Conservation (phyloP, 768 basidiomycete species). For the Psilocybe azurescens region DNA sequence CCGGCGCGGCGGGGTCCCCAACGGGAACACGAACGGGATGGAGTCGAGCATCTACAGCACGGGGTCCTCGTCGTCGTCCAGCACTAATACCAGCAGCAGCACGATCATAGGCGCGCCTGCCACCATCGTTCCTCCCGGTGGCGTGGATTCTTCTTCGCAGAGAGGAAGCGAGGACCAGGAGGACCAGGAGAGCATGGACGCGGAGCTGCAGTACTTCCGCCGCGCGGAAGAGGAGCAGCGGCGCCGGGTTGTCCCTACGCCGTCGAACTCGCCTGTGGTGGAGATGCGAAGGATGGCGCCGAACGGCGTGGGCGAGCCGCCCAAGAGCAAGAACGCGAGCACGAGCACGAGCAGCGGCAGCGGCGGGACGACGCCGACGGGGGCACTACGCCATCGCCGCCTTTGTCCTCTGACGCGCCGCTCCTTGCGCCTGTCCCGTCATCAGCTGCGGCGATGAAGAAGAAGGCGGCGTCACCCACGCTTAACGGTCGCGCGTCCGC, state of each 20-base stretch:
- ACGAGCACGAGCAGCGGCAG: constrained; percentile 11
- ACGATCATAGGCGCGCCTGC: constrained; percentile 25
- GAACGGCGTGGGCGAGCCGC: constrained; percentile 17
- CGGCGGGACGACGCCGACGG: constrained; percentile 16
- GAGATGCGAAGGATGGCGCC: constrained; percentile 32
- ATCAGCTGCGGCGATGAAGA: neutral
- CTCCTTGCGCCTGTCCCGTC: neutral
- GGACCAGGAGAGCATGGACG: constrained; percentile 21
- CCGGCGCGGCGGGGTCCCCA: neutral
- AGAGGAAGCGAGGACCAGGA: neutral
- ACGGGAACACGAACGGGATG: constrained; percentile 5
- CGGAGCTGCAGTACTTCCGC: constrained; percentile 28
- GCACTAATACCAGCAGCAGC: constrained; percentile 27
- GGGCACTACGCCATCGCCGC: constrained; percentile 6
- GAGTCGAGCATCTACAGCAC: constrained; percentile 24
- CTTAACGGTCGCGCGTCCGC: constrained; percentile 1
- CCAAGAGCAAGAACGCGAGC: neutral
- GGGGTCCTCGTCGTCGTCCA: constrained; percentile 29
- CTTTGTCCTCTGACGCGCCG: constrained; percentile 2
- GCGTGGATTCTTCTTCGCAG: neutral
- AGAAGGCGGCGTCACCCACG: neutral
- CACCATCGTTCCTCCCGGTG: constrained; percentile 1
- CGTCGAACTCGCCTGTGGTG: constrained; percentile 61
- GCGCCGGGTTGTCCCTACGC: constrained; percentile 53
- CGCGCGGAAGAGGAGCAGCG: constrained; percentile 31